Percentiles rank a stretch among this genome's conserved stretches.
These are phyloP conservation scores for Fonsecaea erecta DNA, from an alignment of 2,329 filamentous ascomycete genomes.

Conservation along the genomic window DNA sequence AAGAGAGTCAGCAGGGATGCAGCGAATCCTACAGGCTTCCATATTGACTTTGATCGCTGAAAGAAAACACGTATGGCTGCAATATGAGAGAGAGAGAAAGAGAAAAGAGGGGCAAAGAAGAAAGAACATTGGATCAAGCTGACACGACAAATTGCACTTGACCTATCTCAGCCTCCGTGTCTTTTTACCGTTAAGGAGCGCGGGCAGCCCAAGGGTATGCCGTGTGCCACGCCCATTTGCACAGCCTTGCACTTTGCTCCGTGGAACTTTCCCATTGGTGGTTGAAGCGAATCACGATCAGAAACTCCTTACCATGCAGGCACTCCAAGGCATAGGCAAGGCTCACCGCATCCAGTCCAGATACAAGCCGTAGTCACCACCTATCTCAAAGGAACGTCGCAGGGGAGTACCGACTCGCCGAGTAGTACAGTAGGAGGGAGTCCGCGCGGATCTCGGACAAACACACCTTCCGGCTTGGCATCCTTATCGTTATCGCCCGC, in stretches of 20 bases:
- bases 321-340: not conserved
- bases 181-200: not conserved
- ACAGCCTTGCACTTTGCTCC: not conserved
- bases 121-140: not conserved
- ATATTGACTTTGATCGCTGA: not conserved
- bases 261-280: not conserved
- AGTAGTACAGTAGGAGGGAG: not conserved
- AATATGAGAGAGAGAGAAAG: not conserved
- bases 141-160: not conserved
- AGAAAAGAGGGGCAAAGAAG: too few species aligned
- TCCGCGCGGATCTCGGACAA: constrained; percentile 7
- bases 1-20: not conserved
- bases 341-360: not conserved
- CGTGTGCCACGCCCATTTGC: not conserved
- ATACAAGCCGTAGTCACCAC: not conserved
- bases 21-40: constrained; percentile 1
- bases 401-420: too few species aligned
- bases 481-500: constrained; percentile 20
- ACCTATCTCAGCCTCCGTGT: not conserved
- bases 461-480: constrained; percentile 9
- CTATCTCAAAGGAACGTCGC: not conserved
- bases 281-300: not conserved
- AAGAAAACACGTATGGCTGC: not conserved
- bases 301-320: not conserved
- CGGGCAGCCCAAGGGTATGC: not conserved